phyloP scores from a whole-genome alignment of 176 grass and related monocot species.

The Bromus sterilis region DNA sequence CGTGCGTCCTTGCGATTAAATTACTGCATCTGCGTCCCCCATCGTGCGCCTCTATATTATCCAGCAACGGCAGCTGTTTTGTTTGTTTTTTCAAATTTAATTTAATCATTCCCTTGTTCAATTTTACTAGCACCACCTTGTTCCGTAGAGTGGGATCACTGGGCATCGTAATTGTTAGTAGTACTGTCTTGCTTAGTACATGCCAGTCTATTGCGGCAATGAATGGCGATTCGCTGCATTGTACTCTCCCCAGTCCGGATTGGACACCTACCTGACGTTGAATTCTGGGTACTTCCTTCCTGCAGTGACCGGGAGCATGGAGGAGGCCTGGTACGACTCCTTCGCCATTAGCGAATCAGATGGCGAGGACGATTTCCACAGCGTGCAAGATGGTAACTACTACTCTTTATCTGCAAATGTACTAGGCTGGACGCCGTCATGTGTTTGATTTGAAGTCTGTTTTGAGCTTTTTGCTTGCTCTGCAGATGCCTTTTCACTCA shows the following conservation, averaged over 20 bases:
- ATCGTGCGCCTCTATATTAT: neutral
- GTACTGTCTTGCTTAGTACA: neutral
- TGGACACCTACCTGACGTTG: conserved; percentile 10
- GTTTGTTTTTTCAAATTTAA: no score
- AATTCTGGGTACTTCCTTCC: conserved; percentile 5
- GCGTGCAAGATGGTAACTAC: conserved; percentile 74
- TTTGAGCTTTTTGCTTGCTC: neutral
- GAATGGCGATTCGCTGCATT: neutral
- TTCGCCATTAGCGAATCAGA: conserved; percentile 57
- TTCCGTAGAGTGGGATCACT: conserved; percentile 25
- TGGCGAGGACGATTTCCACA: conserved; percentile 87
- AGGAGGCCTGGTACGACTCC: conserved; percentile 89
- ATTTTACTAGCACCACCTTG: neutral
- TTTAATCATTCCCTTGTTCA: no score
- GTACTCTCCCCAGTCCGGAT: neutral
- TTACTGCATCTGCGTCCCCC: conserved; percentile 12
- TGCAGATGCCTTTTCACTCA: conserved; percentile 59
- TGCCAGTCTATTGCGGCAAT: conserved; percentile 10
- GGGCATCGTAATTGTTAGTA: neutral
- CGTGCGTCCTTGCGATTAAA: conserved; percentile 2
- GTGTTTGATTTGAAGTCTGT: neutral
- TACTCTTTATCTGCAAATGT: neutral
- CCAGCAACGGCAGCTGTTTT: no score
- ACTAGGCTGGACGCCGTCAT: neutral
- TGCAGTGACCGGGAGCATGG: conserved; percentile 49